Evolutionary conservation across 2,329 filamentous ascomycete genomes (phyloP).

Genomic region (Acrodontium crateriforme): DNA sequence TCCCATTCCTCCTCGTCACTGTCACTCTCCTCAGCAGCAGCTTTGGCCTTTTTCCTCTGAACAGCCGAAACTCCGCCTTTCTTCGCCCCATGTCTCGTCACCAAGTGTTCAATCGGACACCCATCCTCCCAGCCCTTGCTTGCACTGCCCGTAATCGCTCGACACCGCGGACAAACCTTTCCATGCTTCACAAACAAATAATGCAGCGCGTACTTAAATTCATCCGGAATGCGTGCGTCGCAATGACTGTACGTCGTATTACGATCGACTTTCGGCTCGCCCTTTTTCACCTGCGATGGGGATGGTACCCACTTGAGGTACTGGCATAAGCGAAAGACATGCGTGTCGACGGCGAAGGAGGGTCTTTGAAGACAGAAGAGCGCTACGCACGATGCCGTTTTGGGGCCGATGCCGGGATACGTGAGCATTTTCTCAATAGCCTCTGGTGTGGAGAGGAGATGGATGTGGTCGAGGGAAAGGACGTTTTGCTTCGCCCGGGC

Average conservation of each 20-base stretch:
- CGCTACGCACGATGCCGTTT: conserved; percentile 51
- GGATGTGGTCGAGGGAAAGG: conserved; percentile 51
- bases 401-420: conserved; percentile 51
- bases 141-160: conserved; percentile 45
- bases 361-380: conserved; percentile 51
- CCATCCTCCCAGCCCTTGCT: conserved; percentile 50
- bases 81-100: conserved; percentile 21
- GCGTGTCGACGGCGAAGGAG: conserved; percentile 52
- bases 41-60: background rate
- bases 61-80: background rate
- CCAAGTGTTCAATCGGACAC: conserved; percentile 51
- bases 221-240: conserved; percentile 46
- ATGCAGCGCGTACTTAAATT: conserved; percentile 50
- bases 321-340: conserved; percentile 49
- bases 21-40: background rate
- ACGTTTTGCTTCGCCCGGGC: conserved; percentile 41
- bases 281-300: conserved; percentile 31
- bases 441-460: conserved; percentile 40
- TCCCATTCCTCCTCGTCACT: no score
- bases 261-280: conserved; percentile 32
- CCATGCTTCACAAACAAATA: conserved; percentile 49
- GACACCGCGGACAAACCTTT: conserved; percentile 46
- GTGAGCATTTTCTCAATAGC: conserved; percentile 44
- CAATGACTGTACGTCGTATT: conserved; percentile 45
- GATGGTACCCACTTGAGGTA: conserved; percentile 49